Evolutionary conservation across 164 flowering plant genomes (phyloP).

Genomic region (Liquidambar formosana): DNA sequence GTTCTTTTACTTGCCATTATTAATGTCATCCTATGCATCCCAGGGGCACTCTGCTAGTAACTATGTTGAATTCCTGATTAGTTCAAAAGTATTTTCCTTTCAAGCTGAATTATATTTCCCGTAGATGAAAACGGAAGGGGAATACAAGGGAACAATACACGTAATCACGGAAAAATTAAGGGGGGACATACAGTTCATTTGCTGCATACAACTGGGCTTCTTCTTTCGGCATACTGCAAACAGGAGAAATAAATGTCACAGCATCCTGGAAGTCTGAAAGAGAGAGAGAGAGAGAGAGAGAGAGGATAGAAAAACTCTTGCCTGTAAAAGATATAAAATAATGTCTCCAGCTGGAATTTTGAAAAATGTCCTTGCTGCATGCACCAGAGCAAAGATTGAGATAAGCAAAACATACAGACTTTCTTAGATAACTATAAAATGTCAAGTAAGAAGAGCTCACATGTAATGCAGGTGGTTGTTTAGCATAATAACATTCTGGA

Average conservation of each 20-base stretch:
- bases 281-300: not conserved
- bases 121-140: not conserved
- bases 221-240: constrained; percentile 46
- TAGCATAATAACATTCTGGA: constrained; percentile 37
- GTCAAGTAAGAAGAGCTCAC: constrained; percentile 22
- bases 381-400: not conserved
- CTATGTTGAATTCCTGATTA: no score
- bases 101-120: no score
- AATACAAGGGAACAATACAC: not conserved
- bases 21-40: not conserved
- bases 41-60: no score
- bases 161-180: not conserved
- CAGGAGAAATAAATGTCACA: not conserved
- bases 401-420: not conserved
- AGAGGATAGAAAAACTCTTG: not conserved
- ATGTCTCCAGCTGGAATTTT: constrained; percentile 23
- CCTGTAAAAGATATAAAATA: constrained; percentile 46
- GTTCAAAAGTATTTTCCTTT: no score
- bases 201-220: constrained; percentile 43
- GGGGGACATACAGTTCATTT: constrained; percentile 38
- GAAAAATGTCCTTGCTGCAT: constrained; percentile 32
- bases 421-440: not conserved
- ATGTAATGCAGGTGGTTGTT: constrained; percentile 28
- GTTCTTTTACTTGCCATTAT: not conserved
- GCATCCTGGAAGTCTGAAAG: not conserved